Conservation (phyloP, 2,329 filamentous ascomycete genomes). For the Colletotrichum navitas region DNA sequence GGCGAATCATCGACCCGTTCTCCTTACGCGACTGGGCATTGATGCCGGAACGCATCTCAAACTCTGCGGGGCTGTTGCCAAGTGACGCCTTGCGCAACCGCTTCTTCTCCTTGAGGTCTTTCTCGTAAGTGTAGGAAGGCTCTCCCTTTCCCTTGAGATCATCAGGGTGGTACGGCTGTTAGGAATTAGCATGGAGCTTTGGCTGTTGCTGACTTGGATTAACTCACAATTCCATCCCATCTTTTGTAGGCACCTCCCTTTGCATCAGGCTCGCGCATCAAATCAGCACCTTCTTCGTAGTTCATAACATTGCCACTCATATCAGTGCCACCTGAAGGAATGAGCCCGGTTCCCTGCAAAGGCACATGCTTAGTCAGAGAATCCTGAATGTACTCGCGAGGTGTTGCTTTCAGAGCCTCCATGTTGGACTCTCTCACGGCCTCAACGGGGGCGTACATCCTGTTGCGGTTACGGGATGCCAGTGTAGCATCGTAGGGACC, state of each 20-base stretch:
- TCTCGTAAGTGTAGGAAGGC: conserved; percentile 78
- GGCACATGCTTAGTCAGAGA: conserved; percentile 80
- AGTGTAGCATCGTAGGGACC: conserved; percentile 91
- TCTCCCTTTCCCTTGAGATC: conserved; percentile 89
- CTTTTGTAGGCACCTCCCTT: conserved; percentile 82
- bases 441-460: conserved; percentile 76
- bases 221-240: conserved; percentile 78
- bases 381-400: conserved; percentile 81
- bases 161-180: conserved; percentile 75
- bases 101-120: conserved; percentile 72
- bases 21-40: conserved; percentile 45
- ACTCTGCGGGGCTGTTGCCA: conserved; percentile 52
- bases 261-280: conserved; percentile 80
- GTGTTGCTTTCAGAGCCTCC: conserved; percentile 85
- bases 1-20: conserved; percentile 49
- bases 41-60: conserved; percentile 62
- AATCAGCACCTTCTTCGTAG: conserved; percentile 88
- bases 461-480: conserved; percentile 77
- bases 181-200: conserved; percentile 16
- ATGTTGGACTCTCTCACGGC: conserved; percentile 80
- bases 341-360: conserved; percentile 80
- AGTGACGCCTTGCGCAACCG: conserved; percentile 45
- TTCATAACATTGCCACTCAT: conserved; percentile 76
- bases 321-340: conserved; percentile 81
- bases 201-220: background rate